These are phyloP conservation scores for Podospora conica DNA, from an alignment of 495 filamentous ascomycete genomes.

Conservation along the genomic window DNA sequence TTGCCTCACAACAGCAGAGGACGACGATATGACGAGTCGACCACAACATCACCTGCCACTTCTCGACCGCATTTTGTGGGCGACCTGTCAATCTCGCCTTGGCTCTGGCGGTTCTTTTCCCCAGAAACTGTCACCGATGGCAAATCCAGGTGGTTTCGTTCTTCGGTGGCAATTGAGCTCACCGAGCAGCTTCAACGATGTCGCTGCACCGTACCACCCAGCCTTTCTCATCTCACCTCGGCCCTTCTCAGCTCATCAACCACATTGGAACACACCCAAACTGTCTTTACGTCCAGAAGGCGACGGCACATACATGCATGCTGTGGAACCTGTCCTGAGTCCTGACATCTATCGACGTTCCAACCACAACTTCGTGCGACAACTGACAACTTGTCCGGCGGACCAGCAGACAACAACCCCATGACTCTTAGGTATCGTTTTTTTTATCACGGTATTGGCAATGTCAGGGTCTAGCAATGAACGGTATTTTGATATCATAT, in stretches of 20 bases:
- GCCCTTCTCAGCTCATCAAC: not conserved
- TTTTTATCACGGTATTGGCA: not conserved
- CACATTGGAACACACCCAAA: not conserved
- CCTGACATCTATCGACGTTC: not conserved
- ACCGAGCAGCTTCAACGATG: not conserved
- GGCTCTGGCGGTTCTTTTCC: no score
- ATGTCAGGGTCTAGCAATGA: not conserved
- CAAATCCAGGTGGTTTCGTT: no score
- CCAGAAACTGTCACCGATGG: no score
- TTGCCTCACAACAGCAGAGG: no score
- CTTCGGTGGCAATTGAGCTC: no score
- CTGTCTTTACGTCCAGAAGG: not conserved
- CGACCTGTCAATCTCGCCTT: no score
- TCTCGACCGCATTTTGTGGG: no score
- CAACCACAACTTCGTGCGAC: not conserved
- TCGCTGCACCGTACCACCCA: not conserved
- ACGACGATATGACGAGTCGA: no score
- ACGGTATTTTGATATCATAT: not conserved
- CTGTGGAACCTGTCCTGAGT: not conserved
- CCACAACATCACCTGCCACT: no score
- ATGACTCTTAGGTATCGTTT: not conserved
- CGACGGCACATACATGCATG: not conserved
- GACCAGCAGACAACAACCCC: not conserved
- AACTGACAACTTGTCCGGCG: not conserved
- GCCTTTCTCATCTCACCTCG: no score